phyloP scores from a whole-genome alignment of 306 rosid genomes.

The Inga leiocalycina region DNA sequence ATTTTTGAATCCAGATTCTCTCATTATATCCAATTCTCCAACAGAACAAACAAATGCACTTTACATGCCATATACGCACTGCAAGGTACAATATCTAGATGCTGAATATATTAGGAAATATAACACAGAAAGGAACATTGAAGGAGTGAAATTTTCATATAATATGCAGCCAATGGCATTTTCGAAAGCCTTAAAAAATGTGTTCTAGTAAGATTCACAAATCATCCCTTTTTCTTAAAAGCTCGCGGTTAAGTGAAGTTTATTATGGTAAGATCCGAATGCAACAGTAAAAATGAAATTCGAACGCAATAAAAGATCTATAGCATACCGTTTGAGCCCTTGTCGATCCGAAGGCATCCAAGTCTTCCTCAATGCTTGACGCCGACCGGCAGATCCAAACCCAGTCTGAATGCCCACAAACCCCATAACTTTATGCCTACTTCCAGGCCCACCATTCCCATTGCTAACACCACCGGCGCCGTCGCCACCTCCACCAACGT shows the following conservation, averaged over 20 bases:
- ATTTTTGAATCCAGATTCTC: not conserved
- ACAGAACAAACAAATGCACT: conserved; percentile 1
- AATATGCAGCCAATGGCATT: not conserved
- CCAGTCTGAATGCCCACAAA: conserved; percentile 81
- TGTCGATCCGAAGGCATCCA: conserved; percentile 76
- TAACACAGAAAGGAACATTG: conserved; percentile 19
- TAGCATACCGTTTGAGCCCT: conserved; percentile 56
- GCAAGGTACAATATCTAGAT: not conserved
- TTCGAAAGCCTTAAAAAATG: not conserved
- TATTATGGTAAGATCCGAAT: not conserved
- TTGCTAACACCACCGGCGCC: not conserved
- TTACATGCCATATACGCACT: not conserved
- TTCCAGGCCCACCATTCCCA: conserved; percentile 20
- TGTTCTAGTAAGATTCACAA: not conserved
- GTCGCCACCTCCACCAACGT: not conserved
- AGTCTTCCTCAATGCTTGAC: conserved; percentile 66
- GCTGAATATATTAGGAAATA: no score
- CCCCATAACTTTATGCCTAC: conserved; percentile 63
- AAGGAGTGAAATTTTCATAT: conserved; percentile 1
- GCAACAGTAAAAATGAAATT: not conserved
- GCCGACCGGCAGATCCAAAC: conserved; percentile 62
- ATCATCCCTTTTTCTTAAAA: not conserved
- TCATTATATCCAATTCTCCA: not conserved
- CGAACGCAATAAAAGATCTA: not conserved
- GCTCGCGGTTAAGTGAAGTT: not conserved